Evolutionary conservation across 1,284 basidiomycete species (phyloP).

Genomic region (Hymenochaete sp.): DNA sequence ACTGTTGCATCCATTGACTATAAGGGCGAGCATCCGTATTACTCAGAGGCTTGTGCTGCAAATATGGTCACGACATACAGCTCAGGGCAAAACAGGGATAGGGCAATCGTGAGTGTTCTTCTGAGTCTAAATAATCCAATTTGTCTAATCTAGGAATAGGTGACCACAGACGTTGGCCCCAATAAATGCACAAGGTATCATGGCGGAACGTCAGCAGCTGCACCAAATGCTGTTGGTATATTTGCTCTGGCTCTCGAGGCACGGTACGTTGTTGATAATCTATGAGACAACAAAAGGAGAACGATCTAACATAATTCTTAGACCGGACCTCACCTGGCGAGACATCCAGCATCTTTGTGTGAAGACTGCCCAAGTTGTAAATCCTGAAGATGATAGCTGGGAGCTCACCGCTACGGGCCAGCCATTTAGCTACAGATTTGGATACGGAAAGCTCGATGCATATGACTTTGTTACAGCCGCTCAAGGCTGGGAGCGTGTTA

Average conservation of each 20-base stretch:
- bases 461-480: constrained; percentile 79
- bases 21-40: constrained; percentile 90
- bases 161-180: constrained; percentile 90
- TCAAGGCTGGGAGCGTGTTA: constrained; percentile 78
- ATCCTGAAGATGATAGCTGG: constrained; percentile 91
- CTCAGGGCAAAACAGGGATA: constrained; percentile 70
- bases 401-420: constrained; percentile 74
- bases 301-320: too few relatives aligned
- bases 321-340: constrained; percentile 11
- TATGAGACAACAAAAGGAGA: too few relatives aligned
- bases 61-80: constrained; percentile 96
- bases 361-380: constrained; percentile 71
- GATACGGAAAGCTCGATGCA: constrained; percentile 87
- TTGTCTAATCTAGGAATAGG: constrained; percentile 38
- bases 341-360: constrained; percentile 93
- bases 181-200: constrained; percentile 78
- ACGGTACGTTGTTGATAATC: constrained; percentile 41
- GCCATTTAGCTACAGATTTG: constrained; percentile 94
- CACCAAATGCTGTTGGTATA: constrained; percentile 90
- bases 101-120: constrained; percentile 68
- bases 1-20: constrained; percentile 93
- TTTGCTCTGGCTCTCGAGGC: constrained; percentile 82
- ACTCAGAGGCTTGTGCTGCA: constrained; percentile 94
- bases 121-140: constrained; percentile 1
- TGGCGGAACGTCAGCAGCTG: constrained; percentile 99